Evolutionary conservation across 1,284 basidiomycete genomes (phyloP), one percentile per base, ranked within the genome.

Genomic region (Cryptococcus sp.): DNA sequence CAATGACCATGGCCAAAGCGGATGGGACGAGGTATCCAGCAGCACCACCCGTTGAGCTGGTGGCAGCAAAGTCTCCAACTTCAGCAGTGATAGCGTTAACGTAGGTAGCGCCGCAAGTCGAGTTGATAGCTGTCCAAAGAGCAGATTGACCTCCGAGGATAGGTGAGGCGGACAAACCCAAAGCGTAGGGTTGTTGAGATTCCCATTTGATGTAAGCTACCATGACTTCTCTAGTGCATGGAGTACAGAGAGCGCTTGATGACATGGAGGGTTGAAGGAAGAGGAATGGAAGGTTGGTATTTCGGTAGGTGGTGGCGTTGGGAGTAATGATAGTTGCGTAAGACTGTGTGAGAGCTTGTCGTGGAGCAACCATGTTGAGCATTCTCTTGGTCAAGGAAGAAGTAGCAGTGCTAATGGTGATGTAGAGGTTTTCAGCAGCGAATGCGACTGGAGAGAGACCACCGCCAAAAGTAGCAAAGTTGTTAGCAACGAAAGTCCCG

Each of bases 171-270:
- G 61, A 53, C 46, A 94, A 67, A 55, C 91, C 90, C 34, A 86
- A 82, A 4, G 81, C 87, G 73, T 92, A 94, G 1, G 86, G 85
- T 46, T 80, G 76, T 57, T 76, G 72, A 47, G 83, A 82, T 78
- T 92, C 87, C 76, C 83, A 93, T 58, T 78, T 76, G 75, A 90
- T 85, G 81, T 88, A 96, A 6, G 84, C 62, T 5, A 83, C 82
- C 62, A 95, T 70, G 71, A 91, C 78, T 62, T 82, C 82, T 70
- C 86, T 84, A 14, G 89, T 85, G 84, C 92, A 96, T 4, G 85
- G 67, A 2, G 82, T 86, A 84, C 92, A 96, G 54, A 94, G 84
- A 41, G 77, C 56, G 43, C 74, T 67, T 36, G 79, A 75, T 49
- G 80, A 41, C 71, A 83, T 79, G 61, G 69, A 62, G 46, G 86